Base-by-base conservation (phyloP, 2,329 filamentous ascomycete species). In the Neodidymelliopsis sp. region DNA sequence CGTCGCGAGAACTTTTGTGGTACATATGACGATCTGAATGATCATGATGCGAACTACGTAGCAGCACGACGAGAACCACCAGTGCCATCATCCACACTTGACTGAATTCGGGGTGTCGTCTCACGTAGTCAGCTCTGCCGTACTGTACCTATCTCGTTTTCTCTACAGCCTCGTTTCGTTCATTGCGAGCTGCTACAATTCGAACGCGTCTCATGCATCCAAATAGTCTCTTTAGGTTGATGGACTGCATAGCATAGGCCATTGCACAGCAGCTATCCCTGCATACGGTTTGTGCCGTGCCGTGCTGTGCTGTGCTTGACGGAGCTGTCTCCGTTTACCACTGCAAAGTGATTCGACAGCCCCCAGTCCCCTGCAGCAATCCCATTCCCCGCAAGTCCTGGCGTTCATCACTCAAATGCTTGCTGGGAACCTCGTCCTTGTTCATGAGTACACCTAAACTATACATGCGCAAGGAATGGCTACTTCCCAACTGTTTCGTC, bases 251-350 rank as follows among this genome's bases (percentile, higher is more conserved):
- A 24, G 10, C 28, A 35, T 8, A 23, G 9, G 43, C 13, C 13
- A n/a, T 30, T 20, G 24, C n/a, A 11, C 9, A 19, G 24, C 19
- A 22, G 8, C 22, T 7, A 19, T 24, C 18, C 29, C 30, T 40
- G 44, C 23, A 2, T 31, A 27, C 27, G 31, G 31, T 42, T 12
- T 15, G 31, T 42, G 36, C 45, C 31, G 31, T 37, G 11, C 37
- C 30, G 24, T 30, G n/a, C 10, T n/a, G 6, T 24, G n/a, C 23
- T 20, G 12, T 15, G n/a, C 20, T 18, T 25, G 15, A 16, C 33
- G 38, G 45, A 48, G 38, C 31, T 19, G 5, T 13, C 24, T 42
- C 45, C 31, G 33, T 22, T 19, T n/a, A 2, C 20, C 9, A 15
- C n/a, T 19, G 28, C 28, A 36, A 16, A 28, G n/a, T 8, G 20